Evolutionary conservation across 2,329 filamentous ascomycete species (phyloP), one percentile per base, ranked within the genome.

Genomic region (Lasiodiplodia gonubiensis): DNA sequence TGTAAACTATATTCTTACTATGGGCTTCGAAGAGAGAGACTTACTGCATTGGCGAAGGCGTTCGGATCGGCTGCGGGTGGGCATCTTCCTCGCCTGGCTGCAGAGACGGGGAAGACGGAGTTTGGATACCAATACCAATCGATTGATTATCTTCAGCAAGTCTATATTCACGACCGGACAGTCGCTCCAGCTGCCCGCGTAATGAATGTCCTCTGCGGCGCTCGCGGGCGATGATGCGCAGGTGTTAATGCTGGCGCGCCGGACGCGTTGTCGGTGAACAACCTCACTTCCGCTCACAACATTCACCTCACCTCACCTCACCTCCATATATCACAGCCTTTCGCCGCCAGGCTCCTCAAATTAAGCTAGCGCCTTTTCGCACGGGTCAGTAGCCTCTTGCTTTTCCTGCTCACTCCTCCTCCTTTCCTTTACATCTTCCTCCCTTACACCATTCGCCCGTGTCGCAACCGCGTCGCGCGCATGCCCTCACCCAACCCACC

Each of bases 11-110:
- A 23, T 46, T 33, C 35, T 53, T 54, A 30, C 33, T 42, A 42
- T 54, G 49, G 35, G 4, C 39, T 64, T 48, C 2, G 27, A 14
- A 51, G 49, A 64, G 61, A 53, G 61, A 49, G 51, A 25, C 33
- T 54, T 30, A 42, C n/a, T 64, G 61, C 61, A 64, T 64, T 64
- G 61, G 61, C 61, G 61, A 64, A 27, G 61, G 61, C 61, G 61
- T 64, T 54, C 7, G 18, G 61, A 46, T 23, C 25, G 42, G 21
- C 4, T 21, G 39, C 30, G 30, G 55, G 49, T 46, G 48, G 30
- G 35, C 23, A n/a, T 39, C 21, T 59, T 55, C 25, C n/a, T 27
- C n/a, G 42, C 30, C 10, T 10, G 51, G 27, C 7, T 23, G 30
- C 37, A 23, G 54, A 46, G 23, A 46, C n/a, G 16, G 42, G 42